Evolutionary conservation across 495 filamentous ascomycete genomes (phyloP).

Genomic region (Penicillium ochrochloron): DNA sequence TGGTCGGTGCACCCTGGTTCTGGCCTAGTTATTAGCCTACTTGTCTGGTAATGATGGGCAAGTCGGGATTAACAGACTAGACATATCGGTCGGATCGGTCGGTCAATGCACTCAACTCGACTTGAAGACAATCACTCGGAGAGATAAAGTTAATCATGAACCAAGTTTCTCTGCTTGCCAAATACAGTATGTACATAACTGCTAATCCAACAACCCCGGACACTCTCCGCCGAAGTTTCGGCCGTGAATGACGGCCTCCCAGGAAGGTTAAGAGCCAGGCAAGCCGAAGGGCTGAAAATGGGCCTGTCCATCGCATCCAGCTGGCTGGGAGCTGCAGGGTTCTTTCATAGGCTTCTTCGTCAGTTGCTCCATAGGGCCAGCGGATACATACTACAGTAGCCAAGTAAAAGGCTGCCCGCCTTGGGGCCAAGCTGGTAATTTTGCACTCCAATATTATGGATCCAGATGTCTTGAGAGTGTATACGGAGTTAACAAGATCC

Average conservation of each 20-base stretch:
- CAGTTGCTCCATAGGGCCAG: not conserved
- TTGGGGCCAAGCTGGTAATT: not conserved
- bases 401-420: not conserved
- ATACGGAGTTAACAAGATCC: not conserved
- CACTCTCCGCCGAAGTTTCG: constrained; percentile 10
- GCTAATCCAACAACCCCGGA: not conserved
- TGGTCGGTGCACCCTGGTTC: not conserved
- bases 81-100: not conserved
- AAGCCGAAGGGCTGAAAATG: constrained; percentile 9
- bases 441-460: not conserved
- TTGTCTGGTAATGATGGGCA: not conserved
- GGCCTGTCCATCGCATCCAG: constrained; percentile 1
- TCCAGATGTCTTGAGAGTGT: too few species aligned
- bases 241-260: not conserved
- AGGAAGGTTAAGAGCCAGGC: not conserved
- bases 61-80: not conserved
- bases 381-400: not conserved
- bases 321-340: constrained; percentile 1
- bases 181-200: not conserved
- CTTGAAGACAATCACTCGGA: too few species aligned
- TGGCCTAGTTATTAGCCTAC: not conserved
- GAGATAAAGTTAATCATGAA: not conserved
- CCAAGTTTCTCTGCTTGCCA: not conserved
- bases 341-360: not conserved
- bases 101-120: not conserved